phyloP scores from a whole-genome alignment of 1,284 basidiomycete genomes.

The Gastroboletus turbinatus region DNA sequence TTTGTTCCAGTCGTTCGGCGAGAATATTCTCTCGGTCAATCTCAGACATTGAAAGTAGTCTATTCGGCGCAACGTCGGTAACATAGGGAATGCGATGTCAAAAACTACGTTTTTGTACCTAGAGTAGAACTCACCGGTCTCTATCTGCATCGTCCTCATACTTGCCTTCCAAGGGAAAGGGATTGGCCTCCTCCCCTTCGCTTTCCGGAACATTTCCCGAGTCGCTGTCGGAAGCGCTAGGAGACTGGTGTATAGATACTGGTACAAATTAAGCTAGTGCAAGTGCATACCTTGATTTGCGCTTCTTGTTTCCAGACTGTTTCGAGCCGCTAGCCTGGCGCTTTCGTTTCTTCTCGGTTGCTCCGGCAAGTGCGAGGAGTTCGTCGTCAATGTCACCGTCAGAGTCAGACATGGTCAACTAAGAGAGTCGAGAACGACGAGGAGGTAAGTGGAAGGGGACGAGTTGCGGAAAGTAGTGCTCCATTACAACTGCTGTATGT shows the following conservation, averaged over 20 bases:
- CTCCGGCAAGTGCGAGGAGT: slow-evolving; percentile 65
- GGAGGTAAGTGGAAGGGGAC: background rate
- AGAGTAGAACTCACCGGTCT: slow-evolving; percentile 56
- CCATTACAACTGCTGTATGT: background rate
- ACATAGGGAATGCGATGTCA: slow-evolving; percentile 19
- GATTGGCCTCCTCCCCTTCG: slow-evolving; percentile 64
- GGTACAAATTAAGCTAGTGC: slow-evolving; percentile 3
- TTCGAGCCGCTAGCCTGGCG: slow-evolving; percentile 38
- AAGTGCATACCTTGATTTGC: slow-evolving; percentile 48
- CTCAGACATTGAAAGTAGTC: slow-evolving; percentile 80
- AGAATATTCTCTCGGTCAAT: slow-evolving; percentile 87
- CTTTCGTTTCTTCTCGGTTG: slow-evolving; percentile 52
- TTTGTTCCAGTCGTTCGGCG: slow-evolving; percentile 76
- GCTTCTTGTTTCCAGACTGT: slow-evolving; percentile 41
- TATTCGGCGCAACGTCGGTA: slow-evolving; percentile 35
- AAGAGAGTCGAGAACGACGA: background rate
- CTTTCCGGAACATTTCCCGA: slow-evolving; percentile 57
- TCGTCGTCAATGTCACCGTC: slow-evolving; percentile 70
- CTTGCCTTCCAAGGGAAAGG: slow-evolving; percentile 89
- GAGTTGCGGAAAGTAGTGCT: background rate
- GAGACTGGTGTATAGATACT: slow-evolving; percentile 3
- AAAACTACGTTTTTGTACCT: slow-evolving; percentile 22
- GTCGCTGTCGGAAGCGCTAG: slow-evolving; percentile 42
- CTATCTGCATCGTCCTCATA: slow-evolving; percentile 84
- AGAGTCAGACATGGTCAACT: slow-evolving; percentile 60